phyloP scores from a whole-genome alignment of 2,329 filamentous ascomycete species.

The Exophiala spinifera region DNA sequence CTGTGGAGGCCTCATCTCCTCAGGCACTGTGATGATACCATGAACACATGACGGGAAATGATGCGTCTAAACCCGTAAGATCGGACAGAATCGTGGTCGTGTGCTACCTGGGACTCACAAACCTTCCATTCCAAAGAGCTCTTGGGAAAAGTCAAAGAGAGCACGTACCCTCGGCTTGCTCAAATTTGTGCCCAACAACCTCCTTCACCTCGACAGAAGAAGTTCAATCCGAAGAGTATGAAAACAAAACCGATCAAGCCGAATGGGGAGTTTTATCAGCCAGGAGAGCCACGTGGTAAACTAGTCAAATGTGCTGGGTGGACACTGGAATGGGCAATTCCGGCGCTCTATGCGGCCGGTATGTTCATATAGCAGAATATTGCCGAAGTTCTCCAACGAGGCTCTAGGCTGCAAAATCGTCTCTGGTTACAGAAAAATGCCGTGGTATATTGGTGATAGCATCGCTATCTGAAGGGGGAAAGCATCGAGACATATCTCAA shows the following conservation, averaged over 20 bases:
- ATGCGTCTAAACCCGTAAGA: too few species aligned
- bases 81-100: too few species aligned
- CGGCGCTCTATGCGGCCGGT: background rate
- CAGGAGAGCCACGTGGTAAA: background rate
- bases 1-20: background rate
- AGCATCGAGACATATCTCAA: background rate
- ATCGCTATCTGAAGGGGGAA: background rate
- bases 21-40: background rate
- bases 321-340: background rate
- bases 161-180: background rate
- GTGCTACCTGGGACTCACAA: background rate
- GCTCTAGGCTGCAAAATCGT: too few species aligned
- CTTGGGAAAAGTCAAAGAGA: constrained; percentile 5
- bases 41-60: too few species aligned
- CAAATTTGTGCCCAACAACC: constrained; percentile 8
- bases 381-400: too few species aligned
- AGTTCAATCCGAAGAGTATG: constrained; percentile 10
- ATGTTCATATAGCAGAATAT: too few species aligned
- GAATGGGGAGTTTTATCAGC: constrained; percentile 12
- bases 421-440: background rate
- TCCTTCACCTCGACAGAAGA: constrained; percentile 7
- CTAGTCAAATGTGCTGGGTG: constrained; percentile 9
- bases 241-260: constrained; percentile 14
- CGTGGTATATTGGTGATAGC: background rate
- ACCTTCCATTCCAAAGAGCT: constrained; percentile 10